These are phyloP conservation scores for Halophytophthora polymorphica DNA, from an alignment of 352 stramenopile species.

Conservation along the genomic window DNA sequence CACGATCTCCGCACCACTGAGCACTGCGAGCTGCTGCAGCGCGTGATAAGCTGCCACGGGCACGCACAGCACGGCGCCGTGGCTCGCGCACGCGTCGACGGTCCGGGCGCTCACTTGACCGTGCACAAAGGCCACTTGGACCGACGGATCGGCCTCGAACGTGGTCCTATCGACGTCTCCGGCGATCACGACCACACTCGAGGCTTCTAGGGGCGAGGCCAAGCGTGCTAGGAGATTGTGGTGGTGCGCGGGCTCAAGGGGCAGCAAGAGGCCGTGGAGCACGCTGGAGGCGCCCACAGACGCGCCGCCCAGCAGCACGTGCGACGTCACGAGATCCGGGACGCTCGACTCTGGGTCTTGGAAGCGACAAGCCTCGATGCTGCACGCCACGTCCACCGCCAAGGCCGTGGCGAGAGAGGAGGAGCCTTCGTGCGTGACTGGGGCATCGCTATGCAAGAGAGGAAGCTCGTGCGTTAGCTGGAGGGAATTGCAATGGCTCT, in stretches of 20 bases:
- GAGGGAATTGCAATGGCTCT: not conserved
- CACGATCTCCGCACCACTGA: slow-evolving; percentile 26
- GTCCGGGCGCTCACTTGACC: slow-evolving; percentile 10
- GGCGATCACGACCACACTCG: slow-evolving; percentile 1
- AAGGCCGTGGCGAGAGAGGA: slow-evolving; percentile 8
- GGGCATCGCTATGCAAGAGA: not conserved
- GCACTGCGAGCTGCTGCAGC: slow-evolving; percentile 17
- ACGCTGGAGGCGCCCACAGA: slow-evolving; percentile 10
- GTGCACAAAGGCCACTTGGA: slow-evolving; percentile 20
- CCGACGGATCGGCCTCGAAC: not conserved
- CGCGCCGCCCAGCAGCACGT: slow-evolving; percentile 21
- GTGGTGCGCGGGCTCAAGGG: slow-evolving; percentile 4
- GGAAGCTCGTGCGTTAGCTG: not conserved
- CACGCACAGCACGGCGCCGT: slow-evolving; percentile 13
- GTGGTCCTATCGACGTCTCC: slow-evolving; percentile 7
- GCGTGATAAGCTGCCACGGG: slow-evolving; percentile 13
- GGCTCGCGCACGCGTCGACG: slow-evolving; percentile 11
- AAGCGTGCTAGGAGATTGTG: slow-evolving; percentile 1
- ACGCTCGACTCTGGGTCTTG: slow-evolving; percentile 5
- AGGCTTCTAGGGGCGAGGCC: not conserved
- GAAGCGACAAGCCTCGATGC: slow-evolving; percentile 14
- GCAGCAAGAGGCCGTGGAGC: slow-evolving; percentile 15
- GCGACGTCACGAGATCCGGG: slow-evolving; percentile 13
- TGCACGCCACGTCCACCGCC: slow-evolving; percentile 7
- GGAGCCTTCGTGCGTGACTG: not conserved